These are phyloP conservation scores for Poronia punctata DNA, from an alignment of 495 filamentous ascomycete genomes.

Conservation along the genomic window DNA sequence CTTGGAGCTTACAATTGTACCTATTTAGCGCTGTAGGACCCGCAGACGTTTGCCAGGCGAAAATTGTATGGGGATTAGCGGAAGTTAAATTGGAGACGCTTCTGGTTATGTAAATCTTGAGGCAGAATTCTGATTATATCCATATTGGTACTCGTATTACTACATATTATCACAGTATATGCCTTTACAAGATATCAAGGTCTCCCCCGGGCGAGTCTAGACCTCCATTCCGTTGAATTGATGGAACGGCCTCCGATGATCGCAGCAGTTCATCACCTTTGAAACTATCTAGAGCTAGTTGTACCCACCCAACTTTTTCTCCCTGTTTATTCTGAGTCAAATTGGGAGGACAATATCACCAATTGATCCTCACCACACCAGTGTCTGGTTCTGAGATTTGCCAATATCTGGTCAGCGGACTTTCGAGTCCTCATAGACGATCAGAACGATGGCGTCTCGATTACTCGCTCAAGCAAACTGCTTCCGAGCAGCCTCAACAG, in stretches of 20 bases:
- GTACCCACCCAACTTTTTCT: conserved; percentile 14
- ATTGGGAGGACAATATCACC: conserved; percentile 7
- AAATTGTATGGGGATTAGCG: conserved; percentile 2
- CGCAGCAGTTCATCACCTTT: conserved; percentile 12
- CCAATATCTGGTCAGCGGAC: conserved; percentile 15
- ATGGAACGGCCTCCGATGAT: conserved; percentile 15
- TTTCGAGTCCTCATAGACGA: conserved; percentile 18
- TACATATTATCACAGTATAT: no score
- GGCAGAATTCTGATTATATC: no score
- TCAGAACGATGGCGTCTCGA: conserved; percentile 40
- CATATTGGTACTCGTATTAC: no score
- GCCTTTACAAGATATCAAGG: no score
- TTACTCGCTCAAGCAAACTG: conserved; percentile 29
- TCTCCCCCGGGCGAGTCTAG: not conserved
- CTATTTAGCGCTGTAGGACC: no score
- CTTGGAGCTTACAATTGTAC: no score
- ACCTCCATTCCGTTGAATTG: not conserved
- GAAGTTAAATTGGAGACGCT: no score
- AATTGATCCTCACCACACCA: conserved; percentile 10
- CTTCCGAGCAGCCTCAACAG: conserved; percentile 21
- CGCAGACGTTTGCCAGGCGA: no score
- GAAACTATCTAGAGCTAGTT: not conserved
- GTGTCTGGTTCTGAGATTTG: not conserved
- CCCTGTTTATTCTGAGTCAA: conserved; percentile 16
- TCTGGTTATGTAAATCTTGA: no score